phyloP scores from a whole-genome alignment of 192 early-diverging fungal genomes.

The Backusella morwellensis region DNA sequence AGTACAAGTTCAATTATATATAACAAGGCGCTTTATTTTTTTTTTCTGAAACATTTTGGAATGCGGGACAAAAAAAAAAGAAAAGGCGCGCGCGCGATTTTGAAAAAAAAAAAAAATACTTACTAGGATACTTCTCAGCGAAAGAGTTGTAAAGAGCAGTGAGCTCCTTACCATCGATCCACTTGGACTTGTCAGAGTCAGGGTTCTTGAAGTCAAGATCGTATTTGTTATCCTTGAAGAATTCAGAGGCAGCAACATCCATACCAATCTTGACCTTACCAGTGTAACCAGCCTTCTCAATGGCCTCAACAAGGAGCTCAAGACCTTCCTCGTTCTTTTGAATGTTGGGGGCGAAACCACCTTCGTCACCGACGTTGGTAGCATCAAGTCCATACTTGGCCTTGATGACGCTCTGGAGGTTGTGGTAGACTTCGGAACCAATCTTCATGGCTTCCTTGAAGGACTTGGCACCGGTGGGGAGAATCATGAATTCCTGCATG shows the following conservation, averaged over 20 bases:
- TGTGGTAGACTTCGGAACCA: constrained; percentile 96
- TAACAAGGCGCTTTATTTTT: too few species aligned
- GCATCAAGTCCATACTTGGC: constrained; percentile 98
- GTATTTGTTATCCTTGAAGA: constrained; percentile 96
- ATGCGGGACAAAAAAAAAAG: neutral
- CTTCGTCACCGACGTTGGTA: constrained; percentile 99
- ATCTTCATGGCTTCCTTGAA: constrained; percentile 98
- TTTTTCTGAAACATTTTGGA: too few species aligned
- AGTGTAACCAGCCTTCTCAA: constrained; percentile 92
- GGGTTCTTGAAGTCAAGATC: constrained; percentile 99
- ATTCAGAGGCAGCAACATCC: constrained; percentile 98
- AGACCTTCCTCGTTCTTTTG: constrained; percentile 97
- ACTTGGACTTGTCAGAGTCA: too few species aligned
- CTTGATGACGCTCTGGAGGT: constrained; percentile 95
- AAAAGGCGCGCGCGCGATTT: neutral
- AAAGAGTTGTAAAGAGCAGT: too few species aligned
- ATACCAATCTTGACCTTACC: constrained; percentile 97
- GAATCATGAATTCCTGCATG: constrained; percentile 99
- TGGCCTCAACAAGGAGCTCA: constrained; percentile 85
- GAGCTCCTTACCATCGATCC: too few species aligned
- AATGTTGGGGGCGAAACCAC: constrained; percentile 99
- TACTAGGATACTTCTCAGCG: too few species aligned
- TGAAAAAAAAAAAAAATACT: constrained; percentile 32
- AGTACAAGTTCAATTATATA: too few species aligned
- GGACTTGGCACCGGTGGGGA: constrained; percentile 89